phyloP scores from a whole-genome alignment of 2,329 filamentous ascomycete genomes.

The Fusarium humuli region DNA sequence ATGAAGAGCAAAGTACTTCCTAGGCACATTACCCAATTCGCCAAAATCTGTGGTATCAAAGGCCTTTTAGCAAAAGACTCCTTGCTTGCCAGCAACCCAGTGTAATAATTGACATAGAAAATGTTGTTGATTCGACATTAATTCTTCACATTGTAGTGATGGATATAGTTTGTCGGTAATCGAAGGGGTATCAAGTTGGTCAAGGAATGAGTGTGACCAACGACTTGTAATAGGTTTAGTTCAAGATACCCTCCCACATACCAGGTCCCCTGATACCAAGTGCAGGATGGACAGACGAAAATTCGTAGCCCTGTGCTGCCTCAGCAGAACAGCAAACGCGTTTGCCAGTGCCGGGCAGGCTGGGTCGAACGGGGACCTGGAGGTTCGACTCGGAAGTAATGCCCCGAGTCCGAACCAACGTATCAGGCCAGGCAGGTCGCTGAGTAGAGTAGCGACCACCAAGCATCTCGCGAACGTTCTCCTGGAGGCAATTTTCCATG shows the following conservation, averaged over 20 bases:
- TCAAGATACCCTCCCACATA: constrained; percentile 75
- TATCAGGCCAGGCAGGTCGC: constrained; percentile 51
- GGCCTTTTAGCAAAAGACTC: constrained; percentile 48
- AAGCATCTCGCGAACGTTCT: constrained; percentile 75
- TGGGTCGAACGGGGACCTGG: constrained; percentile 57
- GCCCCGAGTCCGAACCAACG: constrained; percentile 53
- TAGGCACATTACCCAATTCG: constrained; percentile 48
- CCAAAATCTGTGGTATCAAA: constrained; percentile 48
- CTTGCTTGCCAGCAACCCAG: constrained; percentile 46
- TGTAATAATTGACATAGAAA: constrained; percentile 46
- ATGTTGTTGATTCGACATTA: constrained; percentile 44
- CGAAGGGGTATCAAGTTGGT: constrained; percentile 40
- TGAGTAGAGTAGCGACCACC: constrained; percentile 50
- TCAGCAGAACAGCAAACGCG: constrained; percentile 75
- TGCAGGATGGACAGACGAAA: constrained; percentile 61
- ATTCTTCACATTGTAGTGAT: constrained; percentile 40
- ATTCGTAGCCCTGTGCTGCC: constrained; percentile 61
- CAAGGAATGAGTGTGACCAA: constrained; percentile 33
- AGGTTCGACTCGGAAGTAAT: constrained; percentile 44
- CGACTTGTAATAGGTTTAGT: constrained; percentile 52
- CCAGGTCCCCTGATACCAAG: constrained; percentile 67
- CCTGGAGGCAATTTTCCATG: constrained; percentile 70
- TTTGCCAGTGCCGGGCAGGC: constrained; percentile 66
- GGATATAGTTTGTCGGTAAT: constrained; percentile 35
- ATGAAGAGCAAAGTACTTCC: constrained; percentile 49